Base-by-base conservation (phyloP, 2,329 filamentous ascomycete genomes). In the Whalleya microplaca region DNA sequence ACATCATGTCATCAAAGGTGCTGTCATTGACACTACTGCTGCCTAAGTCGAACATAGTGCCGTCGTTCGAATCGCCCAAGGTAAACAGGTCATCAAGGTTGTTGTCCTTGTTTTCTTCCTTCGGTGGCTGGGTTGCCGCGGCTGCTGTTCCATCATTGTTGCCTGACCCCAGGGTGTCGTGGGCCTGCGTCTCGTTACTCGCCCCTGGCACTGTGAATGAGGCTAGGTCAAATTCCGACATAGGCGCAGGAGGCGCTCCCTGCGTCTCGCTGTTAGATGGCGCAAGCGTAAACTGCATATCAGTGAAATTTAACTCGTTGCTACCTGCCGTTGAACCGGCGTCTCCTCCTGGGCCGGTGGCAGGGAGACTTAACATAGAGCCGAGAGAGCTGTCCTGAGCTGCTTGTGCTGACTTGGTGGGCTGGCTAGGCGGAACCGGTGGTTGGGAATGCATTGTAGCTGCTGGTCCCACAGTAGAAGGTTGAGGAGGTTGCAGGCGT, bases 241-340 rank as follows among this genome's bases (percentile, higher is more conserved):
- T 77, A 19, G 69, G 65, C 37, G 57, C 71, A 14, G 63, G 65
- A 32, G 66, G 68, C 2, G 71, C 71, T 3, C 67, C 66, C 21
- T 65, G 63, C 7, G 66, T 52, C 62, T 60, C 69, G 53, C 69
- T 69, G 47, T 70, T 73, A 8, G 75, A 59, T 0, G 81, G 78
- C 1, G 79, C 82, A 3, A 84, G 72, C 0, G 80, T 78, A 61
- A 85, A 85, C 37, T 81, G 76, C 80, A 84, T 84, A 59, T 84
- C 75, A 14, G 82, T 84, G 62, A 84, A 85, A 58, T 78, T 78
- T 7, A 79, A 73, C 49, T 78, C 76, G n/a, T 75, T 68, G 45
- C 72, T 69, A 18, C 54, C 47, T 47, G 62, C 64, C 21, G 56
- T 51, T 19, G 59, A 42, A 40, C 49, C 61, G 32, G 56, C 45